These are phyloP conservation scores for Dimargaris xerosporica DNA, from an alignment of 192 early-diverging fungal genomes.

Conservation along the genomic window DNA sequence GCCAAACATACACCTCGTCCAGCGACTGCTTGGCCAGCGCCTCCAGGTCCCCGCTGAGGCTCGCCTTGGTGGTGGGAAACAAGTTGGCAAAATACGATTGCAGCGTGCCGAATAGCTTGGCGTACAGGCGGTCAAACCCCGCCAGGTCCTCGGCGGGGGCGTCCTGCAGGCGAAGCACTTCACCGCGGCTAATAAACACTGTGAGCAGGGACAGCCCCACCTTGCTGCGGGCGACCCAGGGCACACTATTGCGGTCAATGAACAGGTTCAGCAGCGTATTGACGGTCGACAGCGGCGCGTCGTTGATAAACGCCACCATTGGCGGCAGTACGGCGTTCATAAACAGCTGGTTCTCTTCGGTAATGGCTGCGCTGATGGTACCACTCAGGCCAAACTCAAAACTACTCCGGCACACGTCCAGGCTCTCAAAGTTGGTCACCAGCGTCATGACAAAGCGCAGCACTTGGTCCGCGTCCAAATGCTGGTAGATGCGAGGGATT, in stretches of 20 bases:
- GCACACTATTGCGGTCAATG: slow-evolving; percentile 78
- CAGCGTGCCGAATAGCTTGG: slow-evolving; percentile 60
- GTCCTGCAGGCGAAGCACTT: slow-evolving; percentile 61
- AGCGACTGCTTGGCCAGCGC: slow-evolving; percentile 20
- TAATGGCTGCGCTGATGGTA: slow-evolving; percentile 14
- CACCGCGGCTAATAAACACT: slow-evolving; percentile 76
- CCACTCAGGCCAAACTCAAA: slow-evolving; percentile 16
- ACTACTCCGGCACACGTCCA: slow-evolving; percentile 45
- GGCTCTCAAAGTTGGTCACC: slow-evolving; percentile 56
- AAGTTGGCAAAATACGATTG: slow-evolving; percentile 56
- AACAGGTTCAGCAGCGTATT: slow-evolving; percentile 66
- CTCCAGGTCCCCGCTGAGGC: slow-evolving; percentile 17
- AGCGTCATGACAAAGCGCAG: slow-evolving; percentile 60
- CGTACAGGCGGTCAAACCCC: slow-evolving; percentile 46
- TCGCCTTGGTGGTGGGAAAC: slow-evolving; percentile 48
- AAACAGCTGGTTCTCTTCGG: slow-evolving; percentile 70
- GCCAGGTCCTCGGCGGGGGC: slow-evolving; percentile 15
- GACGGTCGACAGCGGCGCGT: slow-evolving; percentile 69
- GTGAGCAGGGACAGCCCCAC: slow-evolving; percentile 81
- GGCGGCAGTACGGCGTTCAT: slow-evolving; percentile 80
- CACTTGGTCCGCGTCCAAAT: slow-evolving; percentile 61
- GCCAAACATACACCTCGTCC: slow-evolving; percentile 92
- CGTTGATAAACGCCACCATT: slow-evolving; percentile 60
- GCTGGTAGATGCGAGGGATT: slow-evolving; percentile 68
- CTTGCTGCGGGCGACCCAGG: slow-evolving; percentile 69